Evolutionary conservation across 306 rosid genomes (phyloP).

Genomic region (Chamaecrista fasciculata): DNA sequence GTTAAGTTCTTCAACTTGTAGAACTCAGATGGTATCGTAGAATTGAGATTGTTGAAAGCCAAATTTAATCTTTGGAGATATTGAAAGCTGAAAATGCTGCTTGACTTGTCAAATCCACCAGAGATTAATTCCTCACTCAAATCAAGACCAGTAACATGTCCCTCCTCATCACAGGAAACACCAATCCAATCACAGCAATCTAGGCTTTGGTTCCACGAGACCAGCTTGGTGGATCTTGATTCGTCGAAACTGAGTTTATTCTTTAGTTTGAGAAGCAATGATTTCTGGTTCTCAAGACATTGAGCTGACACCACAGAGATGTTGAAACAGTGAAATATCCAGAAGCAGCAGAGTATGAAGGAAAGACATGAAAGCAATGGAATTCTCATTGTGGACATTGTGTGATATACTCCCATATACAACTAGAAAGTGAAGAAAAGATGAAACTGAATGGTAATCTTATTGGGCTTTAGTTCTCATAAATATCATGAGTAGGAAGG

Average conservation of each 20-base stretch:
- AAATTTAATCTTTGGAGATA: constrained; percentile 21
- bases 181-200: constrained; percentile 20
- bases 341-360: background rate
- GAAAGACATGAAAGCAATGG: background rate
- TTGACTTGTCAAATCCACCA: background rate
- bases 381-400: constrained; percentile 9
- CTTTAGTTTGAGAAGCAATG: constrained; percentile 35
- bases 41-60: background rate
- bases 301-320: constrained; percentile 3
- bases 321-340: background rate
- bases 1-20: constrained; percentile 14
- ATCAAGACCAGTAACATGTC: too few relatives aligned
- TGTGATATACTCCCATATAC: too few relatives aligned
- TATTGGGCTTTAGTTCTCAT: too few relatives aligned
- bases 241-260: background rate
- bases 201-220: constrained; percentile 19
- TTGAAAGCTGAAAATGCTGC: constrained; percentile 19
- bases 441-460: too few relatives aligned
- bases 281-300: constrained; percentile 32
- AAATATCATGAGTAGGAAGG: too few relatives aligned
- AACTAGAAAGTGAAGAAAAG: too few relatives aligned
- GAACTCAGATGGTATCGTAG: constrained; percentile 19
- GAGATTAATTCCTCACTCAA: background rate
- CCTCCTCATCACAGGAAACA: too few relatives aligned
- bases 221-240: constrained; percentile 7